Conservation (phyloP, 1,139 yeast species). For the Yamadazyma jaroonii region DNA sequence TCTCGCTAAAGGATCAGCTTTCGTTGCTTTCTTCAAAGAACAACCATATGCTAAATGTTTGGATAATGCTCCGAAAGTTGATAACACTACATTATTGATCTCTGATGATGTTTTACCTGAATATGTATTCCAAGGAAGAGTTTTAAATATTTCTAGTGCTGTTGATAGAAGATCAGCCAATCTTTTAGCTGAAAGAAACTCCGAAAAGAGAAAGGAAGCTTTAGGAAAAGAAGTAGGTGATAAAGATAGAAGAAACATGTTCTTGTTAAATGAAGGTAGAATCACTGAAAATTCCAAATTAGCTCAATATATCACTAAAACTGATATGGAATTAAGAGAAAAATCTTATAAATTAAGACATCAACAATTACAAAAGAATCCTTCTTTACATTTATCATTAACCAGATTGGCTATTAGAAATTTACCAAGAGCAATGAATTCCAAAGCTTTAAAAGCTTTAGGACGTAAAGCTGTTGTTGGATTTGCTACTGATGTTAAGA, state of each 20-base stretch:
- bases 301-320: constrained; percentile 61
- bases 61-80: constrained; percentile 73
- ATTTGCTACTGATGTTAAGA: constrained; percentile 89
- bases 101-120: constrained; percentile 90
- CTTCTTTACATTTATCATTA: constrained; percentile 83
- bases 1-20: constrained; percentile 90
- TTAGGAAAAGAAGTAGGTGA: constrained; percentile 80
- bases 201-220: constrained; percentile 67
- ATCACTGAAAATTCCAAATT: constrained; percentile 77
- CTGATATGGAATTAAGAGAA: constrained; percentile 86
- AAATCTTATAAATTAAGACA: constrained; percentile 84
- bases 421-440: constrained; percentile 88
- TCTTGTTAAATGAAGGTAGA: constrained; percentile 90
- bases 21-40: constrained; percentile 74
- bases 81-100: constrained; percentile 74
- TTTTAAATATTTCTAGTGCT: constrained; percentile 77
- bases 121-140: constrained; percentile 91
- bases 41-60: constrained; percentile 69
- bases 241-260: constrained; percentile 81
- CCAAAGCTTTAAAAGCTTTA: constrained; percentile 82
- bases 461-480: constrained; percentile 94
- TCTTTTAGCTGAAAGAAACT: constrained; percentile 68
- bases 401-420: constrained; percentile 94
- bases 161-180: constrained; percentile 88
- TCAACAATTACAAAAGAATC: constrained; percentile 86